phyloP scores from a whole-genome alignment of 768 basidiomycete genomes.

The Phaeotremella skinneri region DNA sequence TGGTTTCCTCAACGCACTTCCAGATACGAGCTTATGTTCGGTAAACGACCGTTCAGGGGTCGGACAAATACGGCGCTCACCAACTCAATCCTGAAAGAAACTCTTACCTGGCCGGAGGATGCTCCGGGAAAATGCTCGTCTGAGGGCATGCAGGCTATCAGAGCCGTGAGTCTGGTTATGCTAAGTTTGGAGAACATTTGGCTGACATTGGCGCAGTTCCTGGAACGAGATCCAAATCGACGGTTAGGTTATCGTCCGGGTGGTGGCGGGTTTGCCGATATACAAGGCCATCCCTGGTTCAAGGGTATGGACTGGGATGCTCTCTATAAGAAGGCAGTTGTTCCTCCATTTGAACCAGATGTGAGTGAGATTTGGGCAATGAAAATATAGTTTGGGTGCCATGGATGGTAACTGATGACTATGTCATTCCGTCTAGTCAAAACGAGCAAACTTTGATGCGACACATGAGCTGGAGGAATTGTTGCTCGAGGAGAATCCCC shows the following conservation, averaged over 20 bases:
- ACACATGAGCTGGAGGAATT: slow-evolving; percentile 97
- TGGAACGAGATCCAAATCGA: slow-evolving; percentile 78
- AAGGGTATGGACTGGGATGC: slow-evolving; percentile 72
- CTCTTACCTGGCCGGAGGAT: slow-evolving; percentile 84
- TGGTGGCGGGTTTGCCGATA: slow-evolving; percentile 74
- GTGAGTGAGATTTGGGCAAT: slow-evolving; percentile 58
- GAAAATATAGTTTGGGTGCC: too few species aligned
- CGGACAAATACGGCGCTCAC: slow-evolving; percentile 90
- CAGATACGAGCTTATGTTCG: slow-evolving; percentile 77
- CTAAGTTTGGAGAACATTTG: neutral
- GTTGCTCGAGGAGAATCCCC: slow-evolving; percentile 89
- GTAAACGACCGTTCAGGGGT: slow-evolving; percentile 86
- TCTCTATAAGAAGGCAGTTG: slow-evolving; percentile 62
- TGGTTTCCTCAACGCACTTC: neutral
- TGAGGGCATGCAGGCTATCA: slow-evolving; percentile 72
- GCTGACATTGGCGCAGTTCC: slow-evolving; percentile 58
- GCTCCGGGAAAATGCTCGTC: slow-evolving; percentile 74
- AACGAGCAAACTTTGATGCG: slow-evolving; percentile 98
- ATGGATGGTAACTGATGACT: slow-evolving; percentile 5
- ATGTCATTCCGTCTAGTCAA: slow-evolving; percentile 66
- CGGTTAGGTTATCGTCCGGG: slow-evolving; percentile 75
- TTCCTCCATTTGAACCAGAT: slow-evolving; percentile 87
- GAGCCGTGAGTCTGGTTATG: slow-evolving; percentile 62
- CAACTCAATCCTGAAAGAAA: slow-evolving; percentile 84
- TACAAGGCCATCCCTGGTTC: slow-evolving; percentile 85